Evolutionary conservation across 2,329 filamentous ascomycete species (phyloP).

Genomic region (Ramularia collo-cygni): DNA sequence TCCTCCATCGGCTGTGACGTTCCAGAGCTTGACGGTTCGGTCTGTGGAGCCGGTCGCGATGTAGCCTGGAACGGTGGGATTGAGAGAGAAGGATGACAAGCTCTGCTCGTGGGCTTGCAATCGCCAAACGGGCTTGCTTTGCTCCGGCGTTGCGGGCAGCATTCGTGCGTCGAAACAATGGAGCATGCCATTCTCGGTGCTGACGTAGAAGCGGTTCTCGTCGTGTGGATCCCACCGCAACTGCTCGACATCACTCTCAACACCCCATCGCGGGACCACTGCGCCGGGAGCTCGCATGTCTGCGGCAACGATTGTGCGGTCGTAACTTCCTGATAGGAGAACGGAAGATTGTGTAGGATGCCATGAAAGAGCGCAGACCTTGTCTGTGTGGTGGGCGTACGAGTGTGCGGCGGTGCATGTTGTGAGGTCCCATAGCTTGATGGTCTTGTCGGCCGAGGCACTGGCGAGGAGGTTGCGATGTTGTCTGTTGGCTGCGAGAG

Average conservation of each 20-base stretch:
- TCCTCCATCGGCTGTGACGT: constrained; percentile 60
- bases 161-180: constrained; percentile 86
- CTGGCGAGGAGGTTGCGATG: constrained; percentile 93
- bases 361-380: constrained; percentile 95
- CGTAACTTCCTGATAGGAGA: constrained; percentile 87
- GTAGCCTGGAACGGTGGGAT: constrained; percentile 81
- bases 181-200: constrained; percentile 83
- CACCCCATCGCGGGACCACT: constrained; percentile 76
- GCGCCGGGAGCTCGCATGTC: constrained; percentile 92
- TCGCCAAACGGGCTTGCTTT: constrained; percentile 84
- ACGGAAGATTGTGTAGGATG: constrained; percentile 81
- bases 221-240: constrained; percentile 92
- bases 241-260: constrained; percentile 91
- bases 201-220: constrained; percentile 84
- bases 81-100: constrained; percentile 87
- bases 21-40: constrained; percentile 96
- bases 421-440: constrained; percentile 96
- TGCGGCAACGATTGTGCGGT: constrained; percentile 85
- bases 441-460: constrained; percentile 89
- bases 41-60: constrained; percentile 90
- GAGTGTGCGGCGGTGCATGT: constrained; percentile 91
- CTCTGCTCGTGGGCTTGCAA: constrained; percentile 92
- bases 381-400: constrained; percentile 92
- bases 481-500: constrained; percentile 83
- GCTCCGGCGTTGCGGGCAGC: constrained; percentile 62